These are phyloP conservation scores for Amphicarpaea edgeworthii DNA, from an alignment of 306 rosid species.

Conservation along the genomic window DNA sequence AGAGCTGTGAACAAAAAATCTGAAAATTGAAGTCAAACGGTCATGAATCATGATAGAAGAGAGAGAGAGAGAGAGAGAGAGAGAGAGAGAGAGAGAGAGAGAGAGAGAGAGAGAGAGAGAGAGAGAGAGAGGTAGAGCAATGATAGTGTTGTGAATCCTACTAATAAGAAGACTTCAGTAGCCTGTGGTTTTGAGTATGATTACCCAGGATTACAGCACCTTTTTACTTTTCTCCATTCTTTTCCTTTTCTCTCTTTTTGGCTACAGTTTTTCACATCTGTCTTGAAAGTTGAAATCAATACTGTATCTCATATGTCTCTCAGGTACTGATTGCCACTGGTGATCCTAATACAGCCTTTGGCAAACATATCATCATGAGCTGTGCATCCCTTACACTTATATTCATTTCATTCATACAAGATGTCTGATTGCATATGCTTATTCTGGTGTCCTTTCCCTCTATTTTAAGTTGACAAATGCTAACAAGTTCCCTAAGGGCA, in stretches of 20 bases:
- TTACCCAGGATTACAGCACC: constrained; percentile 5
- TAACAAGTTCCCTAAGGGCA: neutral
- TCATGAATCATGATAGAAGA: constrained; percentile 16
- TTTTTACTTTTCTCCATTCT: constrained; percentile 6
- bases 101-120: neutral
- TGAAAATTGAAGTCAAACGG: neutral
- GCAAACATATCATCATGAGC: neutral
- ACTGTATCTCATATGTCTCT: neutral
- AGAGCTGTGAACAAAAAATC: neutral
- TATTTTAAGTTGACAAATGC: constrained; percentile 9
- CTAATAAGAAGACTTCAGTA: neutral
- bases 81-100: neutral
- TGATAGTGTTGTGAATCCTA: constrained; percentile 30
- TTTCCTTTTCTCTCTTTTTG: neutral
- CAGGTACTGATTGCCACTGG: constrained; percentile 16
- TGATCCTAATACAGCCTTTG: neutral
- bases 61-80: neutral
- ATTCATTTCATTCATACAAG: constrained; percentile 6
- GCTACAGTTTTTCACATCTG: neutral
- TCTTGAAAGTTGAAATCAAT: neutral
- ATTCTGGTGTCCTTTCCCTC: constrained; percentile 2
- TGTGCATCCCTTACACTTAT: neutral
- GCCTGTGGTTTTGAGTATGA: constrained; percentile 31
- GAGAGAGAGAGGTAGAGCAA: neutral
- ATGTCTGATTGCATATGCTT: constrained; percentile 5